Base-by-base conservation (phyloP, 345 rosid species). In the Syzygium aromaticum region DNA sequence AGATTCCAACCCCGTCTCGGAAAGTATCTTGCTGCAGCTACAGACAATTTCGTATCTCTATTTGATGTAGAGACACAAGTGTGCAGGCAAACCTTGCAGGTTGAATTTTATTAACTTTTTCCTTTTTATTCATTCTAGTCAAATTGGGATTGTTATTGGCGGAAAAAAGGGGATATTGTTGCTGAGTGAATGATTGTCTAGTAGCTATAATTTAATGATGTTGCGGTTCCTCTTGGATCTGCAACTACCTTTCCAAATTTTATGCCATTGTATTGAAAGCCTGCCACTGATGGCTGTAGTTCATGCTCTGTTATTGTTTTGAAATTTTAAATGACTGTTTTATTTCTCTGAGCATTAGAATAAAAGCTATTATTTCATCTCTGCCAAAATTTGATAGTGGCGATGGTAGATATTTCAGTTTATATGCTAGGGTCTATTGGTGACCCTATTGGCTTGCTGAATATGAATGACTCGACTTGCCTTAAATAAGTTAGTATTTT, bases 1-100 rank as follows among this genome's bases (percentile, higher is more conserved):
- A 95, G 99, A 90, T 98, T 98, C 89, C 99, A 98, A 89, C 98
- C 99, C 27, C 96, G 93, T 59, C 91, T 87, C 52, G 99, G 99
- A 85, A 94, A 93, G 93, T 95, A 93, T 93, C 98, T 98, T 12
- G 99, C 99, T 27, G 96, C 97, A 52, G 96, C 96, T 63, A 90
- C 95, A 4, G 97, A 94, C 87, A 98, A 95, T 92, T 91, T 95
- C 86, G 98, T 96, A 17, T 95, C 98, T 73, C 93, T 98, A 91
- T 88, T 98, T 86, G 99, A 98, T 84, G 94, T 92, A 27, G 99
- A 98, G 92, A 95, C 99, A 77, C 95, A 92, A 92, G 93, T 91
- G 86, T 91, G 94, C 87, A 92, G 93, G 86, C 96, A 93, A 56
- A 92, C 96, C 27, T 90, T 98, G 78, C 96, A 93, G 99, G 99